Evolutionary conservation across 2,329 filamentous ascomycete species (phyloP).

Genomic region (Massarina eburnea): DNA sequence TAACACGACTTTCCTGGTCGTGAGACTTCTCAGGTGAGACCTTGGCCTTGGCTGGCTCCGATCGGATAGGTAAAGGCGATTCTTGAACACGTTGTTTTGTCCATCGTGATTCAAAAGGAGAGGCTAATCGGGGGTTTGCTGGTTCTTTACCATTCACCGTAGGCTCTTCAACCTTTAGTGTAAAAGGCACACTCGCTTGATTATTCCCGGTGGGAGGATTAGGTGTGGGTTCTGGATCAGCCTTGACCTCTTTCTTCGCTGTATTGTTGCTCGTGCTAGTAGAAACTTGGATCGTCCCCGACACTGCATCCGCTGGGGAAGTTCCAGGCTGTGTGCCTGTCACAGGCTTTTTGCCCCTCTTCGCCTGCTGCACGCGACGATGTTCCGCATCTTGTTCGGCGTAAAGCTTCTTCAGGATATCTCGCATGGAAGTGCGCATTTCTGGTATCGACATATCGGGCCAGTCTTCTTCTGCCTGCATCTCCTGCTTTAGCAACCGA

Average conservation of each 20-base stretch:
- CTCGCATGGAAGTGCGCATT: conserved; percentile 67
- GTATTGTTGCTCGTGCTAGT: neutral
- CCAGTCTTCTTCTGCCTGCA: conserved; percentile 60
- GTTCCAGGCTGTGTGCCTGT: neutral
- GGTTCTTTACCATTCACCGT: conserved; percentile 2
- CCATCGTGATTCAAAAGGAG: neutral
- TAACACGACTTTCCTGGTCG: neutral
- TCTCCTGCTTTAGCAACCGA: conserved; percentile 66
- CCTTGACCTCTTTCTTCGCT: neutral
- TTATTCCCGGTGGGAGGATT: neutral
- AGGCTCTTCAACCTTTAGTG: neutral
- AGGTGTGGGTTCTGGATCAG: neutral
- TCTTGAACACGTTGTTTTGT: neutral
- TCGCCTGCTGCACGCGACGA: conserved; percentile 40
- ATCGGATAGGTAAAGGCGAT: neutral
- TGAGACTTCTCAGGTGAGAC: neutral
- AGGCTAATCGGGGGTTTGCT: neutral
- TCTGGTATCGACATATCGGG: conserved; percentile 55
- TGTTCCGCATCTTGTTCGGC: conserved; percentile 54
- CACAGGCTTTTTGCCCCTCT: conserved; percentile 7
- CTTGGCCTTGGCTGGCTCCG: neutral
- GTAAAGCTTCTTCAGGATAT: conserved; percentile 66
- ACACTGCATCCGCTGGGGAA: neutral
- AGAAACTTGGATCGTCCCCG: neutral
- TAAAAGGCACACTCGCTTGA: neutral